A percentile compares a stretch with the other conserved stretches of the same genome.
These are phyloP conservation scores for Austropuccinia psidii DNA, from an alignment of 1,284 basidiomycete species.

Conservation along the genomic window DNA sequence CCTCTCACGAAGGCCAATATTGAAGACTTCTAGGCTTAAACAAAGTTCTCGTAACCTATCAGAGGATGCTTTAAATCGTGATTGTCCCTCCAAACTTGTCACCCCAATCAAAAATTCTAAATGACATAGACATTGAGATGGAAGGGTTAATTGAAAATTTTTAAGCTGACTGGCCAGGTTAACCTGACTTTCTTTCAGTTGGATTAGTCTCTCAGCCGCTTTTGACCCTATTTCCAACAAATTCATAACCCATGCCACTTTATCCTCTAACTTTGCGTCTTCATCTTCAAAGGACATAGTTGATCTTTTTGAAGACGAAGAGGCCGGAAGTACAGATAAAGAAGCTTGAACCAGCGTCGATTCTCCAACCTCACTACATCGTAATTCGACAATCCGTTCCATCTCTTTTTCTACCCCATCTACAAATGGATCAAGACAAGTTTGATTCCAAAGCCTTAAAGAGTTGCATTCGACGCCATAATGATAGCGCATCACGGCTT, in stretches of 20 bases:
- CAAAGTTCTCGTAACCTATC: background rate
- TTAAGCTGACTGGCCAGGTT: background rate
- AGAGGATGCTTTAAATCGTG: constrained; percentile 8
- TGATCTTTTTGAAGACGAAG: background rate
- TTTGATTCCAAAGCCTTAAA: constrained; percentile 2
- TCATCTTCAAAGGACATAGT: background rate
- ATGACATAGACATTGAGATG: background rate
- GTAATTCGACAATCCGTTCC: background rate
- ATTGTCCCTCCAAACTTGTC: too few species aligned
- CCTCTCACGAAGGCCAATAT: background rate
- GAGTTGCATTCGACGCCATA: background rate
- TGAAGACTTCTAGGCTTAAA: background rate
- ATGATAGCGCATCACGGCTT: background rate
- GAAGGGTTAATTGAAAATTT: background rate
- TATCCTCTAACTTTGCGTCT: background rate
- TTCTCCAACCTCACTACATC: too few species aligned
- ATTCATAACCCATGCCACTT: background rate
- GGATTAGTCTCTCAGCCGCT: background rate
- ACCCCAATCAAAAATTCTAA: too few species aligned
- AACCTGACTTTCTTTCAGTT: background rate
- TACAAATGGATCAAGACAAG: constrained; percentile 9
- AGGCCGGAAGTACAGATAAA: background rate
- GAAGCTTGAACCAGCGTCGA: background rate
- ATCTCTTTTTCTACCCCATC: background rate
- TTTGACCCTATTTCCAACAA: background rate